Evolutionary conservation across 495 filamentous ascomycete genomes (phyloP).

Genomic region (Lasiosphaeria miniovina): DNA sequence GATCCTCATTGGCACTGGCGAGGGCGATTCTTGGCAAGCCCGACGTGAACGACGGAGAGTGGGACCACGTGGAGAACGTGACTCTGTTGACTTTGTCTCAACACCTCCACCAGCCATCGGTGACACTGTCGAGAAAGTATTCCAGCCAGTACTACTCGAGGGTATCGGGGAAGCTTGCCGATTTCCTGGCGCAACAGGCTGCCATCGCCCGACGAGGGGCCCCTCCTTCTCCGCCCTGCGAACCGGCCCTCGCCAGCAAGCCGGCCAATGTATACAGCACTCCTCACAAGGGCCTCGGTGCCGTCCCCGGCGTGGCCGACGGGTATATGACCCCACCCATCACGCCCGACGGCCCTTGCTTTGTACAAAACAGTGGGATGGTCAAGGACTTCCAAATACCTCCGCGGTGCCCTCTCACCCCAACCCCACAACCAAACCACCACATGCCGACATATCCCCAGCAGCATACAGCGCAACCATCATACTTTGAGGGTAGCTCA

Average conservation of each 20-base stretch:
- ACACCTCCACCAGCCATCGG: conserved; percentile 80
- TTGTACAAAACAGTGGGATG: conserved; percentile 42
- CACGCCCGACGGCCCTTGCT: conserved; percentile 79
- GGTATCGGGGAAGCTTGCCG: conserved; percentile 76
- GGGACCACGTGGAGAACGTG: conserved; percentile 78
- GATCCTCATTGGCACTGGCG: conserved; percentile 80
- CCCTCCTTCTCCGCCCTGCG: conserved; percentile 67
- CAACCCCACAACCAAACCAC: conserved; percentile 42
- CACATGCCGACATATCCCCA: conserved; percentile 19
- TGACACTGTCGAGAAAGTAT: conserved; percentile 85
- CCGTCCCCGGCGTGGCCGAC: conserved; percentile 60
- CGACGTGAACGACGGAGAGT: conserved; percentile 70
- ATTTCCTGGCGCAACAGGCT: conserved; percentile 82
- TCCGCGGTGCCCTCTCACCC: conserved; percentile 52
- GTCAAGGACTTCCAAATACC: conserved; percentile 47
- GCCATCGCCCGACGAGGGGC: conserved; percentile 60
- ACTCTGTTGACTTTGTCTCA: conserved; percentile 81
- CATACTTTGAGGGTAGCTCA: conserved; percentile 29
- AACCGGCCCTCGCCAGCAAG: conserved; percentile 50
- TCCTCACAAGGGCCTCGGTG: conserved; percentile 75
- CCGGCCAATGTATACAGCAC: conserved; percentile 66
- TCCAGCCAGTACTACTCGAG: conserved; percentile 73
- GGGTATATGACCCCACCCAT: conserved; percentile 94
- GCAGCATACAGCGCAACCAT: conserved; percentile 27
- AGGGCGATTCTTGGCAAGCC: conserved; percentile 79